A percentile compares a stretch with the other conserved stretches of the same genome.
phyloP scores from a whole-genome alignment of 805 yeast genomes.

The Hanseniaspora mollemarum region DNA sequence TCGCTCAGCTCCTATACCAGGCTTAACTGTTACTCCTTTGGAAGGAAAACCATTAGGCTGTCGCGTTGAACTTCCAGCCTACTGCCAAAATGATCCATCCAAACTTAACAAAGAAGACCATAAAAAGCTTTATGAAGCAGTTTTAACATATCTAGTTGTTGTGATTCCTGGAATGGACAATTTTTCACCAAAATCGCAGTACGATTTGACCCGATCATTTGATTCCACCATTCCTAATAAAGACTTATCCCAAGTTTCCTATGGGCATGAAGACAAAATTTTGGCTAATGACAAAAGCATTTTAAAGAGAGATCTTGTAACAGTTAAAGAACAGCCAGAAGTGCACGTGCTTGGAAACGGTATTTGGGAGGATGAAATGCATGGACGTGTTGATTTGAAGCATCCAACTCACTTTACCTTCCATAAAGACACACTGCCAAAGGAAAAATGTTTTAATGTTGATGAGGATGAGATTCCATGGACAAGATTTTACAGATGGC shows the following conservation, averaged over 20 bases:
- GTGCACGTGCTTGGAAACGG: constrained; percentile 88
- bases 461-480: constrained; percentile 30
- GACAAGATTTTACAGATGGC: constrained; percentile 88
- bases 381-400: constrained; percentile 50
- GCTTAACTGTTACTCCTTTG: constrained; percentile 21
- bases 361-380: constrained; percentile 45
- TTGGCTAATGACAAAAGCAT: constrained; percentile 56
- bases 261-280: constrained; percentile 71
- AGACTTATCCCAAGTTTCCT: constrained; percentile 40
- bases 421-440: constrained; percentile 55
- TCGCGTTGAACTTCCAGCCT: constrained; percentile 48
- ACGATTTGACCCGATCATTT: constrained; percentile 59
- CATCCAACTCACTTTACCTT: constrained; percentile 79
- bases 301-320: constrained; percentile 65
- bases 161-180: constrained; percentile 63
- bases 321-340: constrained; percentile 75
- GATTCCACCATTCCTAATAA: constrained; percentile 48
- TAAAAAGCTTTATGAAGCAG: constrained; percentile 46
- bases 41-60: constrained; percentile 52
- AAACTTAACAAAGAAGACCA: constrained; percentile 56
- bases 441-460: constrained; percentile 45
- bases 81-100: constrained; percentile 59
- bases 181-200: constrained; percentile 64
- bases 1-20: constrained; percentile 2
- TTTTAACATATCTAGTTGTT: constrained; percentile 57